Conservation (phyloP, 1,284 basidiomycete species). For the Boletus hoseneyae region DNA sequence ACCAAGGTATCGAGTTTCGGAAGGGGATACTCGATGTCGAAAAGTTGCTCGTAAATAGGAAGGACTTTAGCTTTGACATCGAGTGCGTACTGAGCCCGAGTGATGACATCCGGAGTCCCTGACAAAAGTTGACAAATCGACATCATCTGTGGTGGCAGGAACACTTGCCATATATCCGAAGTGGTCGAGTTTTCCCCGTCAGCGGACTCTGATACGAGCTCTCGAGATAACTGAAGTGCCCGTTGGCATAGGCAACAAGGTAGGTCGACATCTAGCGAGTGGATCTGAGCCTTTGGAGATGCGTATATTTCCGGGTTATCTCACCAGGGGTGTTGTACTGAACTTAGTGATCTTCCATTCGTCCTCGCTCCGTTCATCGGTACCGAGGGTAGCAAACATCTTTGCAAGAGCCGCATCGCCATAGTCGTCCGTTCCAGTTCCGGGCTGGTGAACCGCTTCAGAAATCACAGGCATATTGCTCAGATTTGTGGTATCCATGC, state of each 20-base stretch:
- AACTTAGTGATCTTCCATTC: conserved; percentile 84
- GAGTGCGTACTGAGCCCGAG: conserved; percentile 80
- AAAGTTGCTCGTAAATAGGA: conserved; percentile 92
- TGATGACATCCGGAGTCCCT: conserved; percentile 87
- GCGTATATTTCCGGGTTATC: conserved; percentile 3
- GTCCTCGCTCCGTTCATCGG: conserved; percentile 34
- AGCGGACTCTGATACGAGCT: conserved; percentile 79
- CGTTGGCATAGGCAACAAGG: conserved; percentile 90
- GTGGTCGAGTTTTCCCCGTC: conserved; percentile 77
- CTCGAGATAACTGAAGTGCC: conserved; percentile 74
- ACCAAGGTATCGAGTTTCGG: conserved; percentile 91
- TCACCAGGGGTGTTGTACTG: conserved; percentile 61
- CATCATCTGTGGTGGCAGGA: not conserved
- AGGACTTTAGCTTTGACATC: conserved; percentile 87
- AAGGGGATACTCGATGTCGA: conserved; percentile 87
- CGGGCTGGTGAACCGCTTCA: conserved; percentile 44
- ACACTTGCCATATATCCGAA: conserved; percentile 75
- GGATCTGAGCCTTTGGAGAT: not conserved
- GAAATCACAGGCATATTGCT: conserved; percentile 84
- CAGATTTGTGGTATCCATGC: conserved; percentile 70
- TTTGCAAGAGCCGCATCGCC: conserved; percentile 33
- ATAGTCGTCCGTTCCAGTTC: conserved; percentile 27
- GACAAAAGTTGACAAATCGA: conserved; percentile 4
- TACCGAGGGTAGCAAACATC: conserved; percentile 36
- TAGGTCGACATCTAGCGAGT: conserved; percentile 75